These are phyloP conservation scores for Sodiomyces alkalinus DNA, from an alignment of 2,329 filamentous ascomycete genomes.

Conservation along the genomic window DNA sequence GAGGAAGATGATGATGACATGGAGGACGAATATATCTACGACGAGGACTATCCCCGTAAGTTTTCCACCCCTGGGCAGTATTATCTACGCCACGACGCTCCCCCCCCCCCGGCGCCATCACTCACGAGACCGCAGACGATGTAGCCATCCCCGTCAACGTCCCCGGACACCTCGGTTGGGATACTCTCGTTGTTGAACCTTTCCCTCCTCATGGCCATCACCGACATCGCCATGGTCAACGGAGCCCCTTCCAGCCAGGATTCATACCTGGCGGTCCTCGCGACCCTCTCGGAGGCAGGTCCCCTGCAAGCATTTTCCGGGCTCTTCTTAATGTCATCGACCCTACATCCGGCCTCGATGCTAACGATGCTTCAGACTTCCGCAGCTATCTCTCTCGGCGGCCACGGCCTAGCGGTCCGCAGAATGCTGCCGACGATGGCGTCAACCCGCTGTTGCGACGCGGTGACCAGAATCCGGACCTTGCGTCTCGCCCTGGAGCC, in stretches of 20 bases:
- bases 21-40: conserved; percentile 49
- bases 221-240: conserved; percentile 38
- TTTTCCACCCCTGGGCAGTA: neutral
- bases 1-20: conserved; percentile 51
- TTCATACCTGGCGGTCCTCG: conserved; percentile 41
- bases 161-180: conserved; percentile 38
- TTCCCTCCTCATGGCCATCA: conserved; percentile 27
- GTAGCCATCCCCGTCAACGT: conserved; percentile 27
- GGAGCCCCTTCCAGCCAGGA: conserved; percentile 43
- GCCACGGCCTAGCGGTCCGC: conserved; percentile 36
- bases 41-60: conserved; percentile 43
- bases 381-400: conserved; percentile 33
- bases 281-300: conserved; percentile 35
- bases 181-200: conserved; percentile 36
- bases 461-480: conserved; percentile 25
- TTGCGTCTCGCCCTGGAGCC: conserved; percentile 25
- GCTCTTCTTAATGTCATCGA: conserved; percentile 1
- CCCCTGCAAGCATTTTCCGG: conserved; percentile 2
- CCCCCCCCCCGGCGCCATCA: too few relatives aligned
- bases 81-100: too few relatives aligned
- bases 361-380: conserved; percentile 22
- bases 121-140: conserved; percentile 14
- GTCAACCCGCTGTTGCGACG: conserved; percentile 76
- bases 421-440: conserved; percentile 58
- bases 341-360: neutral